phyloP scores from a whole-genome alignment of 2,329 filamentous ascomycete genomes.

The Metarhizium humberi region DNA sequence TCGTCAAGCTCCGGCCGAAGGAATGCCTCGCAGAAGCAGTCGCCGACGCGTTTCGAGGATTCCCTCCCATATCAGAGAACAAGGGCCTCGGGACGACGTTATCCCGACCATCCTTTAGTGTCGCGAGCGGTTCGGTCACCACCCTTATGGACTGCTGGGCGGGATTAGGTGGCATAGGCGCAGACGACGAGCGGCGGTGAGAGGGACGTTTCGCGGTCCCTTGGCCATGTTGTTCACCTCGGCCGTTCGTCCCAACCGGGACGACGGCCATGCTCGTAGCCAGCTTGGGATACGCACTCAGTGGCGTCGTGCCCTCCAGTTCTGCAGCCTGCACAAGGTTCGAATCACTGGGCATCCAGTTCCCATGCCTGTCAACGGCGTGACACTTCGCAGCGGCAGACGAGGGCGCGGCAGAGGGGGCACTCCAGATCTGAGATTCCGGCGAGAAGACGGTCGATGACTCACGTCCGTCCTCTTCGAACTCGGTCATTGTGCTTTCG shows the following conservation, averaged over 20 bases:
- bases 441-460: slow-evolving; percentile 19
- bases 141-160: slow-evolving; percentile 1
- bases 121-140: neutral
- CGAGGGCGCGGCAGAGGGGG: slow-evolving; percentile 34
- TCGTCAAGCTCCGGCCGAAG: slow-evolving; percentile 12
- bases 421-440: slow-evolving; percentile 39
- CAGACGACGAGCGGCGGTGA: neutral
- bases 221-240: neutral
- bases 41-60: slow-evolving; percentile 9
- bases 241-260: slow-evolving; percentile 8
- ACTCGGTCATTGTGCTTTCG: slow-evolving; percentile 40
- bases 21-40: slow-evolving; percentile 10
- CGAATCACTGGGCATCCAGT: slow-evolving; percentile 40
- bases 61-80: slow-evolving; percentile 13
- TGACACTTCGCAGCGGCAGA: slow-evolving; percentile 38
- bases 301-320: slow-evolving; percentile 12
- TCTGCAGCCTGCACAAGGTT: slow-evolving; percentile 18
- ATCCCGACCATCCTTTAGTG: neutral
- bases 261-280: slow-evolving; percentile 7
- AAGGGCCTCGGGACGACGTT: slow-evolving; percentile 12
- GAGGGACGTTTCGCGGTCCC: neutral
- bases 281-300: slow-evolving; percentile 6
- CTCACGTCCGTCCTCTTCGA: slow-evolving; percentile 38
- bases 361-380: slow-evolving; percentile 41
- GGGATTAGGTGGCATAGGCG: neutral